phyloP scores from a whole-genome alignment of 192 early-diverging fungal genomes.

The Coemansia sp. region DNA sequence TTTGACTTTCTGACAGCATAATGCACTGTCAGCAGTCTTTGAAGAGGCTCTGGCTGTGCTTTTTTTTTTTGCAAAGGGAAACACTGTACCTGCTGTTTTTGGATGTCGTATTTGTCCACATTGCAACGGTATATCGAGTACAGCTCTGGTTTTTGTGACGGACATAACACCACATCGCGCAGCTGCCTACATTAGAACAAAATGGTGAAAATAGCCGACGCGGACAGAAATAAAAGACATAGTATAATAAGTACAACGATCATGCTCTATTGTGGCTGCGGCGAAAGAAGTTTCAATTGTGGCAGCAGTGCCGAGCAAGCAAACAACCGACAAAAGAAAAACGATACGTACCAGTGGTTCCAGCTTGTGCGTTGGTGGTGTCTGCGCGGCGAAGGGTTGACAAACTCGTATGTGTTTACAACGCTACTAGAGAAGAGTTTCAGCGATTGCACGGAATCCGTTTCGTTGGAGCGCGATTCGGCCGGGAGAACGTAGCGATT shows the following conservation, averaged over 20 bases:
- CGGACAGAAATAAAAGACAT: neutral
- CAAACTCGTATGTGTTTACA: conserved; percentile 59
- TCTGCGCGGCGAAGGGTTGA: conserved; percentile 64
- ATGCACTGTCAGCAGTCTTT: too few species aligned
- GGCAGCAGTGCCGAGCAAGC: neutral
- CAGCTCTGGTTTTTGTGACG: conserved; percentile 68
- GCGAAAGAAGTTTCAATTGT: neutral
- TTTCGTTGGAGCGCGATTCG: conserved; percentile 1
- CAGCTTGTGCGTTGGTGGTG: conserved; percentile 83
- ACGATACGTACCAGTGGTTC: conserved; percentile 76
- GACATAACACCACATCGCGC: conserved; percentile 83
- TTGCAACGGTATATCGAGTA: conserved; percentile 66
- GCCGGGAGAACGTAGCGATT: conserved; percentile 36
- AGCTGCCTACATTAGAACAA: conserved; percentile 70
- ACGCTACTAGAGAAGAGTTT: conserved; percentile 38
- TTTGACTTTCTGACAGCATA: too few species aligned
- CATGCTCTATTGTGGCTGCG: neutral
- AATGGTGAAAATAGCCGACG: neutral
- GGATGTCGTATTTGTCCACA: conserved; percentile 57
- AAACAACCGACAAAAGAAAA: neutral
- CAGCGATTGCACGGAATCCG: conserved; percentile 5
- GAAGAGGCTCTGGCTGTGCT: too few species aligned
- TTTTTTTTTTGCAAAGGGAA: neutral
- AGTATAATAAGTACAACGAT: neutral
- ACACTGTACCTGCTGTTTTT: conserved; percentile 42